phyloP scores from a whole-genome alignment of 306 rosid genomes.

The Prosopis cineraria region DNA sequence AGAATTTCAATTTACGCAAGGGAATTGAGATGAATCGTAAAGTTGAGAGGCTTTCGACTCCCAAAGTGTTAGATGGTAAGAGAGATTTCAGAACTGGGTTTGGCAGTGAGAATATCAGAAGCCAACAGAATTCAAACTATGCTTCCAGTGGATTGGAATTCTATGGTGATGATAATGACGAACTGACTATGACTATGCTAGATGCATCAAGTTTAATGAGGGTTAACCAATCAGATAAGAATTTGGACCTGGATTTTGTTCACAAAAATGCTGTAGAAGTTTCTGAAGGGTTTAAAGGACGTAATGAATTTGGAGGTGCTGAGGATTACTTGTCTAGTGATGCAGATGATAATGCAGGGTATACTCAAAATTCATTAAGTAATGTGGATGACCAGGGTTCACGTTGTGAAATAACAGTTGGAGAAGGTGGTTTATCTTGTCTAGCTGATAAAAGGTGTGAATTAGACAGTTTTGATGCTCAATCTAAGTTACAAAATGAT shows the following conservation, averaged over 20 bases:
- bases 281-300: slow-evolving; percentile 4
- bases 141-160: slow-evolving; percentile 52
- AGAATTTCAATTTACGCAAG: slow-evolving; percentile 56
- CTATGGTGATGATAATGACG: slow-evolving; percentile 63
- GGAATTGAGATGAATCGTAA: slow-evolving; percentile 36
- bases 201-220: slow-evolving; percentile 45
- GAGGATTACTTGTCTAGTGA: slow-evolving; percentile 19
- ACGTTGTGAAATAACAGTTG: slow-evolving; percentile 18
- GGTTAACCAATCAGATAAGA: slow-evolving; percentile 22
- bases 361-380: neutral
- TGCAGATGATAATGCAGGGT: slow-evolving; percentile 17
- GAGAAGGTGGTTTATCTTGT: slow-evolving; percentile 31
- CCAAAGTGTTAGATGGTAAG: neutral
- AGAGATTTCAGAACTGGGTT: slow-evolving; percentile 15
- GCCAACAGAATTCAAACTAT: neutral
- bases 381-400: slow-evolving; percentile 33
- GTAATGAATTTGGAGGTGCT: slow-evolving; percentile 1
- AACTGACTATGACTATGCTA: slow-evolving; percentile 33
- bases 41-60: slow-evolving; percentile 32
- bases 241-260: slow-evolving; percentile 22
- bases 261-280: slow-evolving; percentile 25
- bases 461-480: slow-evolving; percentile 23
- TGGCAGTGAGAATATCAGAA: neutral
- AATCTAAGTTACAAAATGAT: slow-evolving; percentile 17
- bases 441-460: slow-evolving; percentile 28